Percentiles rank a stretch among this genome's conserved stretches.
phyloP scores from a whole-genome alignment of 176 grass and related monocot genomes.

The Pontederia crassipes region DNA sequence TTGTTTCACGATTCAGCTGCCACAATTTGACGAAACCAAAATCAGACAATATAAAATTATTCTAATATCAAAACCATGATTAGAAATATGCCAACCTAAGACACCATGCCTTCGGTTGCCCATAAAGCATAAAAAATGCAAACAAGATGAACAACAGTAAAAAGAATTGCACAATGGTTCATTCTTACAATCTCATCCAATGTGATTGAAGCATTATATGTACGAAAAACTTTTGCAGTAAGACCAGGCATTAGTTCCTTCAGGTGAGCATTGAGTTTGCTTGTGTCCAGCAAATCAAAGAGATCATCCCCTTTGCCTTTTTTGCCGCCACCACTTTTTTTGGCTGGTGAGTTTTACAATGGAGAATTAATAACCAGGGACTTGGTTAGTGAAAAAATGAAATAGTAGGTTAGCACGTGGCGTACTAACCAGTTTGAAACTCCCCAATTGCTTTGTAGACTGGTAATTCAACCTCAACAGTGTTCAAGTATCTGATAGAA shows the following conservation, averaged over 20 bases:
- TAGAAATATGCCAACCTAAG: too few relatives aligned
- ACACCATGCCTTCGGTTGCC: too few relatives aligned
- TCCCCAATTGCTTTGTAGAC: slow-evolving; percentile 86
- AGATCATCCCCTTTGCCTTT: slow-evolving; percentile 35
- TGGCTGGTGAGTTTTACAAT: slow-evolving; percentile 41
- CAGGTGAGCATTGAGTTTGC: slow-evolving; percentile 77
- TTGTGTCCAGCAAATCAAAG: slow-evolving; percentile 84
- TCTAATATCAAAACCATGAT: background rate
- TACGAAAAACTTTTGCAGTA: slow-evolving; percentile 99
- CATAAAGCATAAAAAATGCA: too few relatives aligned
- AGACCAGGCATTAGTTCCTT: slow-evolving; percentile 98
- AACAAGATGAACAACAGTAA: background rate
- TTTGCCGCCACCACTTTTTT: slow-evolving; percentile 23
- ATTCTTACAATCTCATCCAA: slow-evolving; percentile 92
- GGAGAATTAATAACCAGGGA: background rate
- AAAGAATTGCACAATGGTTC: slow-evolving; percentile 8
- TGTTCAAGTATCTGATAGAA: slow-evolving; percentile 96
- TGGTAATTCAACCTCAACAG: slow-evolving; percentile 73
- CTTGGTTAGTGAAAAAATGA: background rate
- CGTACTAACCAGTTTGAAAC: slow-evolving; percentile 46
- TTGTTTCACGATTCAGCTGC: slow-evolving; percentile 91
- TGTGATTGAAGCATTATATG: slow-evolving; percentile 99
- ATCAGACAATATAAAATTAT: slow-evolving; percentile 12
- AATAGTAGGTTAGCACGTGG: slow-evolving; percentile 2
- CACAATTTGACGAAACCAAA: slow-evolving; percentile 13